Evolutionary conservation across 805 yeast genomes (phyloP).

Genomic region (Geotrichum ghanense): DNA sequence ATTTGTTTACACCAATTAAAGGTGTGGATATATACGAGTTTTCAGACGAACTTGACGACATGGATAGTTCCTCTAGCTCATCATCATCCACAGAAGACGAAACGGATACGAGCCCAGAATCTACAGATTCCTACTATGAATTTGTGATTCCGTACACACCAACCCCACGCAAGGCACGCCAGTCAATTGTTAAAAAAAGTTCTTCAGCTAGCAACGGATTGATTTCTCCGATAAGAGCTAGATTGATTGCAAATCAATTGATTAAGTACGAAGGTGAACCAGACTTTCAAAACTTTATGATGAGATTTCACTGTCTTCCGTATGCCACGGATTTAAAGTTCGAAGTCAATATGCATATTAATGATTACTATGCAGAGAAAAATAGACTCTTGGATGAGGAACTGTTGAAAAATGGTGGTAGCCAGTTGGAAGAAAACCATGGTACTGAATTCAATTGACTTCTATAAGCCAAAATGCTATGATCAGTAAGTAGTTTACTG

Average conservation of each 20-base stretch:
- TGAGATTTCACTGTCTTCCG: constrained; percentile 1
- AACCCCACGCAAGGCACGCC: background rate
- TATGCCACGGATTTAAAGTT: background rate
- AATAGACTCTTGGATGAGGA: background rate
- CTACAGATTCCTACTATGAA: too few relatives aligned
- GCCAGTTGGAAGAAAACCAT: too few relatives aligned
- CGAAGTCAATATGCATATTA: background rate
- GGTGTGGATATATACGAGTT: too few relatives aligned
- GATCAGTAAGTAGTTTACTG: too few relatives aligned
- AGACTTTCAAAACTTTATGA: background rate
- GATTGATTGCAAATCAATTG: background rate
- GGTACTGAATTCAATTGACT: too few relatives aligned
- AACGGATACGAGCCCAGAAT: too few relatives aligned
- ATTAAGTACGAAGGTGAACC: background rate
- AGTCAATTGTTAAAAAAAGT: background rate
- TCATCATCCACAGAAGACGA: too few relatives aligned
- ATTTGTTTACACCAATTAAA: too few relatives aligned
- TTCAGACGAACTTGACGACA: too few relatives aligned
- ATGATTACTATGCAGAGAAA: constrained; percentile 1
- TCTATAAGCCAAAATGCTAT: too few relatives aligned
- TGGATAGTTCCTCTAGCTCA: too few relatives aligned
- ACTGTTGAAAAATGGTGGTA: background rate
- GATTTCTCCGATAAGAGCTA: background rate
- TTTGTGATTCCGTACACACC: constrained; percentile 1
- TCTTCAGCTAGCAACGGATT: background rate